A percentile compares a stretch with the other conserved stretches of the same genome.
Evolutionary conservation across 2,329 filamentous ascomycete species (phyloP).

Genomic region (Diplocarpon mali): DNA sequence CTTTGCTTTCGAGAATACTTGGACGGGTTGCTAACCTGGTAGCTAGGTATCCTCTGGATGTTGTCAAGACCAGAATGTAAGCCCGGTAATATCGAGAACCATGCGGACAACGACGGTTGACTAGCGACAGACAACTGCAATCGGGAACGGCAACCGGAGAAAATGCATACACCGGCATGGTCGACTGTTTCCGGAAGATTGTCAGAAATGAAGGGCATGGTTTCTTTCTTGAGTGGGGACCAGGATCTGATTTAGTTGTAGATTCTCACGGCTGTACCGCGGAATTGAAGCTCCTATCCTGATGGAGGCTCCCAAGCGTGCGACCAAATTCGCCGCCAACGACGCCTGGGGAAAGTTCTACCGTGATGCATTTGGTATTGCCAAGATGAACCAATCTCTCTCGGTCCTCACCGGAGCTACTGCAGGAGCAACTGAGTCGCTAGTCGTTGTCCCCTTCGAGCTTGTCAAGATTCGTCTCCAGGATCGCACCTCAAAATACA

Average conservation of each 20-base stretch:
- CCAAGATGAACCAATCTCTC: constrained; percentile 83
- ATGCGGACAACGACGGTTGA: constrained; percentile 3
- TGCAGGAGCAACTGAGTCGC: constrained; percentile 88
- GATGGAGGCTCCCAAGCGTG: constrained; percentile 95
- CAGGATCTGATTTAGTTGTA: constrained; percentile 28
- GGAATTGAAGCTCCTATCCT: constrained; percentile 92
- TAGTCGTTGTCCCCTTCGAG: constrained; percentile 97
- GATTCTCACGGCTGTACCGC: constrained; percentile 83
- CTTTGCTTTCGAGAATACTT: constrained; percentile 3
- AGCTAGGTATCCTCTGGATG: constrained; percentile 90
- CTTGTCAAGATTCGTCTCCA: constrained; percentile 97
- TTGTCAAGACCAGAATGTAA: constrained; percentile 96
- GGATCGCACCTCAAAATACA: constrained; percentile 88
- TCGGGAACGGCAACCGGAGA: constrained; percentile 60
- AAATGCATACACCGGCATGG: constrained; percentile 90
- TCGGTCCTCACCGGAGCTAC: constrained; percentile 90
- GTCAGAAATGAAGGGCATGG: constrained; percentile 84
- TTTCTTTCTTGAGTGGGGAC: not conserved
- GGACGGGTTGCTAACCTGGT: constrained; percentile 12
- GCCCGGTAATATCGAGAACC: constrained; percentile 24
- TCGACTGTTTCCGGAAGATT: constrained; percentile 97
- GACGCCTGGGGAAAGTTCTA: constrained; percentile 97
- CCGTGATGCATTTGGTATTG: constrained; percentile 70
- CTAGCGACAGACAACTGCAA: constrained; percentile 63
- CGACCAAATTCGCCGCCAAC: constrained; percentile 98